Evolutionary conservation across 2,329 filamentous ascomycete genomes (phyloP), one percentile per base, ranked within the genome.

Genomic region (Nemania diffusa): DNA sequence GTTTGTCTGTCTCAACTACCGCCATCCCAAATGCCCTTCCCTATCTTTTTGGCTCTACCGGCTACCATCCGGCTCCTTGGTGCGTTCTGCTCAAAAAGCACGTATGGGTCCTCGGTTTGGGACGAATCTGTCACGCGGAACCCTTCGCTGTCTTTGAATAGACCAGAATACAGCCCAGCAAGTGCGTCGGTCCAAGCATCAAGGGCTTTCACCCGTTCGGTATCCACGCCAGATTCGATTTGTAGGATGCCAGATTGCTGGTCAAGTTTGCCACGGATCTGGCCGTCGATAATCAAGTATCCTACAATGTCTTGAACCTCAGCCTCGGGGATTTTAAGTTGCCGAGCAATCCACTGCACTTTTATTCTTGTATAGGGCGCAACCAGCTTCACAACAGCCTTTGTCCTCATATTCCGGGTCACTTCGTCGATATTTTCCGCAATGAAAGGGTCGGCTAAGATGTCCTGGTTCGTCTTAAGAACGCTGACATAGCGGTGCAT

Each of bases 391-490:
- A 97, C 83, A 9, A 98, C 90, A 1, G 94, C 95, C 84, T 97
- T 97, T 72, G 94, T 98, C 62, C 96, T 92, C 91, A 99, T 97
- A 80, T 96, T 97, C 50, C 96, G 92, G 59, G 95, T 99, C 64
- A 99, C 95, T 81, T 99, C 96, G 79, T 98, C 96, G 73, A 99
- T 99, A 78, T 99, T 98, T 81, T 98, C 96, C 29, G 95, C 95
- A 74, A 99, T 99, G 82, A 98, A 99, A 0, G 92, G 90, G 78
- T 99, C 96, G 13, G 91, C 89, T 44, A 98, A 85, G 27, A 99
- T 90, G 77, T 97, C 96, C 75, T 90, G 91, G 82, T 97, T 97
- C 76, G 90, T 90, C 75, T 93, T 90, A 63, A 99, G 84, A 42
- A 97, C 94, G 62, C 88, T 90, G 80, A 97, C 93, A 80, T 99